phyloP scores from a whole-genome alignment of 441 rosid species.

The Hura crepitans region DNA sequence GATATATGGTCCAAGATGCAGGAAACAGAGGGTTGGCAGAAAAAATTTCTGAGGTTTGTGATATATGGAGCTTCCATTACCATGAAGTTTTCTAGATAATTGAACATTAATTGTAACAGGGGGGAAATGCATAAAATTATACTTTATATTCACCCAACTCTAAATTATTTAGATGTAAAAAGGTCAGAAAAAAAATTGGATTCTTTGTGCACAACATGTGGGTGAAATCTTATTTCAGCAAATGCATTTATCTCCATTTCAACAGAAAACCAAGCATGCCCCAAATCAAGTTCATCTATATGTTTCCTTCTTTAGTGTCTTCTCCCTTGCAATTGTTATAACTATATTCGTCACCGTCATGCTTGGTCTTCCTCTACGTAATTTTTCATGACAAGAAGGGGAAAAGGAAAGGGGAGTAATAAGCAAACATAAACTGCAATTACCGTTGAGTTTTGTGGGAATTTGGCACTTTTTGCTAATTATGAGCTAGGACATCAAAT shows the following conservation, averaged over 20 bases:
- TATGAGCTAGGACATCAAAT: neutral
- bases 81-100: neutral
- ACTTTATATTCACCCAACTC: neutral
- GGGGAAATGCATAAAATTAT: neutral
- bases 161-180: neutral
- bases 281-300: neutral
- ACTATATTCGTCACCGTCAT: neutral
- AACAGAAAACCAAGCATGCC: neutral
- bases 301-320: neutral
- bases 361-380: neutral
- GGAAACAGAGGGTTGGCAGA: conserved; percentile 76
- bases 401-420: too few relatives aligned
- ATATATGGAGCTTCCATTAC: neutral
- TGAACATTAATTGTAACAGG: neutral
- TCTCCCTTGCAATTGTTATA: neutral
- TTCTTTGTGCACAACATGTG: neutral
- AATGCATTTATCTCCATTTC: neutral
- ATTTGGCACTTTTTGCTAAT: neutral
- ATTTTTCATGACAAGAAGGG: neutral
- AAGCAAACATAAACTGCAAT: neutral
- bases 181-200: neutral
- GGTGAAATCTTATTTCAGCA: neutral
- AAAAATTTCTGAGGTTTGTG: conserved; percentile 62
- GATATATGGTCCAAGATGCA: conserved; percentile 92
- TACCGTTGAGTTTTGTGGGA: neutral